Percentiles rank a stretch among this genome's conserved stretches.
Conservation (phyloP, 176 grass and related monocot species). For the Rhynchospora breviuscula region DNA sequence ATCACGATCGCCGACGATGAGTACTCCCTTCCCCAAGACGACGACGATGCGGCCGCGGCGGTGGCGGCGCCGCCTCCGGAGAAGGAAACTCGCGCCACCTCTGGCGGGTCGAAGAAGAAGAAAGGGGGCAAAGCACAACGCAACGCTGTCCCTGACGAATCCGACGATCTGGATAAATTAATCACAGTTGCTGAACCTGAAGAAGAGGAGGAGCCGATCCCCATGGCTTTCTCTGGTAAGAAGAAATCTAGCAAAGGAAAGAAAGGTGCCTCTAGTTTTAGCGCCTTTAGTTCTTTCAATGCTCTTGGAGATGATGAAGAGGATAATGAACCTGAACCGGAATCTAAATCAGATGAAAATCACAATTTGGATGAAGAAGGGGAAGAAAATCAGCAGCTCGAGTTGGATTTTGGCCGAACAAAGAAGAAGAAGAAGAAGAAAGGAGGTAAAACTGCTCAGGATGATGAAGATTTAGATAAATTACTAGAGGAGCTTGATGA, state of each 20-base stretch:
- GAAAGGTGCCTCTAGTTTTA: conserved; percentile 27
- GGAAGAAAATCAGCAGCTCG: conserved; percentile 35
- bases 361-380: conserved; percentile 26
- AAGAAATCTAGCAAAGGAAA: conserved; percentile 84
- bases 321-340: conserved; percentile 22
- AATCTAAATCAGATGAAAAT: conserved; percentile 16
- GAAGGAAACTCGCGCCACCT: conserved; percentile 41
- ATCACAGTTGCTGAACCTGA: conserved; percentile 8
- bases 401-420: conserved; percentile 53
- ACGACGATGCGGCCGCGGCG: conserved; percentile 25
- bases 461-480: conserved; percentile 62
- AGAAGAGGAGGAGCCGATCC: conserved; percentile 56
- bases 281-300: conserved; percentile 55
- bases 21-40: conserved; percentile 72
- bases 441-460: conserved; percentile 37
- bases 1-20: conserved; percentile 83
- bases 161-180: conserved; percentile 28
- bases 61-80: conserved; percentile 14
- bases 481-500: conserved; percentile 41
- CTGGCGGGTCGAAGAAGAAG: conserved; percentile 62
- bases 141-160: conserved; percentile 30
- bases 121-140: conserved; percentile 45
- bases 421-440: conserved; percentile 87
- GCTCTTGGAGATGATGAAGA: conserved; percentile 45
- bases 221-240: conserved; percentile 77